Base-by-base conservation (phyloP, 805 yeast genomes). In the Hanseniaspora jakobsenii region DNA sequence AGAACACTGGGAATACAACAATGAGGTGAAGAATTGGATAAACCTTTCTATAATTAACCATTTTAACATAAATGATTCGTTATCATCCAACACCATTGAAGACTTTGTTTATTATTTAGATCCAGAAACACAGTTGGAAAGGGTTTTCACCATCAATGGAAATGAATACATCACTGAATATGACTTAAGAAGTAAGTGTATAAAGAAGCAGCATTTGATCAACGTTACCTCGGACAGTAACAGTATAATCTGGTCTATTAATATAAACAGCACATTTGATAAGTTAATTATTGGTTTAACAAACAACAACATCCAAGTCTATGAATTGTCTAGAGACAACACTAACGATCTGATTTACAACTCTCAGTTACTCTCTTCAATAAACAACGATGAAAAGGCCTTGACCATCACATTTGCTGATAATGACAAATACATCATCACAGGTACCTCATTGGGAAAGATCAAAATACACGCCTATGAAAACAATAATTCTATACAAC, bases 381-480 rank as follows among this genome's bases (percentile, higher is more conserved):
- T 63, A 93, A 83, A 57, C 85, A 79, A 45, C 72, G 85, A 37
- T 23, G 48, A 36, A 36, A 71, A 95, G 58, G 80, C 91, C 1
- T 66, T 91, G 55, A 72, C 84, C 45, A 59, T 91, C 32, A 72
- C 81, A 44, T 91, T 95, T 93, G 35, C 35, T 17, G 71, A 71
- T 48, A 72, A 70, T 16, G 70, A 78, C 51, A 72, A 72, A 6
- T 64, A 69, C 49, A 64, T 91, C 28, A 73, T 85, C 31, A 96
- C 95, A 39, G 98, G 98, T 10, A 91, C 97, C 61, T 83, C 95
- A 1, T 97, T 91, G 61, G 98, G 95, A 18, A 73, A 83, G 56
- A 71, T 91, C 29, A 74, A 95, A 57, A 76, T 81, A 36, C 91
- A 97, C 96, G 64, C 72, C 13, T 62, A 66, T 17, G 58, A 61